Evolutionary conservation across 805 yeast species (phyloP).

Genomic region (Pichia pseudocactophila): DNA sequence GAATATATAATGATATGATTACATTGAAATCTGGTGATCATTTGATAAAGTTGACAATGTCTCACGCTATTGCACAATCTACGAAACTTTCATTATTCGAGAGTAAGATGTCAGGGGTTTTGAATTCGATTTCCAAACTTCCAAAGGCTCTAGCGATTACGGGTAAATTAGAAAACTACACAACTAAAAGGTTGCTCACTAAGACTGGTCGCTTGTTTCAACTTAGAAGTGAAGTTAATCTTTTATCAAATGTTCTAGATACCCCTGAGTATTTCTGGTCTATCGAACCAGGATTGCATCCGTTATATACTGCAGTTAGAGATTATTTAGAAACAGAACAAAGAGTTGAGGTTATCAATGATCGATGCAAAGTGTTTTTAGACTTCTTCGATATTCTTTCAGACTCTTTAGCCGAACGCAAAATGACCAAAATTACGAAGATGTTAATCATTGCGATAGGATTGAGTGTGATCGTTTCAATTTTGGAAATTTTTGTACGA

Average conservation of each 20-base stretch:
- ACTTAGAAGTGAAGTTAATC: constrained; percentile 84
- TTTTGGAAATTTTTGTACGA: constrained; percentile 59
- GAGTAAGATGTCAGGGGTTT: constrained; percentile 75
- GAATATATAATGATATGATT: constrained; percentile 90
- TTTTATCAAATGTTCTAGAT: constrained; percentile 83
- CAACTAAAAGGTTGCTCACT: constrained; percentile 73
- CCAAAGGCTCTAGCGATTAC: constrained; percentile 88
- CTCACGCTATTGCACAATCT: constrained; percentile 95
- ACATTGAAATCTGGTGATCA: constrained; percentile 88
- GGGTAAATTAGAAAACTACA: constrained; percentile 71
- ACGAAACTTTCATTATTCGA: constrained; percentile 88
- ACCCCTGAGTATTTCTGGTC: constrained; percentile 98
- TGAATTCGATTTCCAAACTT: constrained; percentile 77
- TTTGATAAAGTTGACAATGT: constrained; percentile 81
- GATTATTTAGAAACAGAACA: constrained; percentile 94
- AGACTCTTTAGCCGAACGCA: constrained; percentile 88
- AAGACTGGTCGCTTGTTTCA: constrained; percentile 89
- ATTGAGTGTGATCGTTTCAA: constrained; percentile 67
- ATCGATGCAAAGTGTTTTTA: constrained; percentile 85
- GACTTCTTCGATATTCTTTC: constrained; percentile 90
- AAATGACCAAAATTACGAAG: constrained; percentile 86
- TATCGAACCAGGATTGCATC: constrained; percentile 88
- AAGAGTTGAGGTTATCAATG: constrained; percentile 87
- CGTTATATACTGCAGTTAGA: constrained; percentile 78
- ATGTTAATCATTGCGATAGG: constrained; percentile 79